Percentiles rank a stretch among this genome's conserved stretches.
phyloP scores from a whole-genome alignment of 148 eudicot genomes.

The Rheum nobile region DNA sequence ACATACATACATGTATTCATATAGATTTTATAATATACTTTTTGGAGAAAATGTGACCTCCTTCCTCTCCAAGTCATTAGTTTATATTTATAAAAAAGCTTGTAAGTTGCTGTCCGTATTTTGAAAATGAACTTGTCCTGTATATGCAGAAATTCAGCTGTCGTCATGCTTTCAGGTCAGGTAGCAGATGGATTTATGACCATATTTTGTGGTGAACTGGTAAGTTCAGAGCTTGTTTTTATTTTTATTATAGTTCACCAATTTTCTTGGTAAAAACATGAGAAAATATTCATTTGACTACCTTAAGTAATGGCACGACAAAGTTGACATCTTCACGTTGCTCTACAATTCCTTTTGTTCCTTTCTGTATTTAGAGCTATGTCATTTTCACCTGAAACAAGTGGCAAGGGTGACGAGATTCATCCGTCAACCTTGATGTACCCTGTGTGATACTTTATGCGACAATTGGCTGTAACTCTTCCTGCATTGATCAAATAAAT shows the following conservation, averaged over 20 bases:
- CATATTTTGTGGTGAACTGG: conserved; percentile 87
- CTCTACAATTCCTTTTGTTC: background rate
- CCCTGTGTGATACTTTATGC: too few species aligned
- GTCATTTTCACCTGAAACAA: background rate
- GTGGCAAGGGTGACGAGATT: background rate
- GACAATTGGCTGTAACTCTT: too few species aligned
- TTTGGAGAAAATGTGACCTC: background rate
- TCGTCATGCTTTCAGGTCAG: conserved; percentile 89
- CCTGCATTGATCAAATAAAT: too few species aligned
- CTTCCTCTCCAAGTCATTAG: background rate
- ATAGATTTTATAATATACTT: too few species aligned
- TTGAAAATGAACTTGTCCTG: conserved; percentile 1
- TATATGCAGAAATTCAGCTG: conserved; percentile 56
- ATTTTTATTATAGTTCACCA: background rate
- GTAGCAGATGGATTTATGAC: conserved; percentile 84
- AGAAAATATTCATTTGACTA: background rate
- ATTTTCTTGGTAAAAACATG: background rate
- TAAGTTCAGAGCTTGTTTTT: conserved; percentile 14
- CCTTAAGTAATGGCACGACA: background rate
- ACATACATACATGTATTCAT: background rate
- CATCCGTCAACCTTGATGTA: background rate
- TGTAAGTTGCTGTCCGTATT: background rate
- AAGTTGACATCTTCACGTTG: background rate
- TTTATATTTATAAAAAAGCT: background rate
- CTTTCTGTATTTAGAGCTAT: background rate